Conservation (phyloP, 768 basidiomycete species). For the Cytidiella melzeri region DNA sequence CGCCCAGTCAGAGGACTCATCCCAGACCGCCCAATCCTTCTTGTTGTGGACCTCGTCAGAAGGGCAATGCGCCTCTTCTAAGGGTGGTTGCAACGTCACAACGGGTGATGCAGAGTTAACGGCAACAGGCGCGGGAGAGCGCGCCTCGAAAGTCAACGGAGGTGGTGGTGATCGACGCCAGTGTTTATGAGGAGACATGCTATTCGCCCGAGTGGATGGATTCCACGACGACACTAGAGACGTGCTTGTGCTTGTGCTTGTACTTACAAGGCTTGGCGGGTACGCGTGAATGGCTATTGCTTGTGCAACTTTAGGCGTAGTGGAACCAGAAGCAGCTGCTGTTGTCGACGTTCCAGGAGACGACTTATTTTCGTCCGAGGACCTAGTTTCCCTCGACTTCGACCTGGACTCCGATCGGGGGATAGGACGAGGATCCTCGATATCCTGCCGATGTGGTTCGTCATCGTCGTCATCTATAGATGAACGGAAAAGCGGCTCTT, state of each 20-base stretch:
- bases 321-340: constrained; percentile 22
- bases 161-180: constrained; percentile 20
- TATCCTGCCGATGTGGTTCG: constrained; percentile 35
- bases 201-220: constrained; percentile 25
- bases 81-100: no score
- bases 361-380: constrained; percentile 36
- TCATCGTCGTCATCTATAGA: constrained; percentile 51
- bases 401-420: constrained; percentile 24
- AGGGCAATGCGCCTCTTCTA: no score
- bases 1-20: constrained; percentile 45
- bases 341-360: constrained; percentile 29
- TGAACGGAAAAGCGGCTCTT: constrained; percentile 57
- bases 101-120: constrained; percentile 11
- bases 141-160: constrained; percentile 16
- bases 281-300: constrained; percentile 46
- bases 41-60: constrained; percentile 9
- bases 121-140: constrained; percentile 13
- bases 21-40: constrained; percentile 42
- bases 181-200: constrained; percentile 18
- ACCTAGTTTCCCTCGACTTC: constrained; percentile 17
- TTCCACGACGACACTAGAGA: constrained; percentile 31
- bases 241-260: constrained; percentile 20
- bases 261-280: constrained; percentile 48
- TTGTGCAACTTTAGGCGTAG: constrained; percentile 17
- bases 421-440: constrained; percentile 34